These are phyloP conservation scores for Cinchona pubescens DNA, from an alignment of 257 asterid species.

Conservation along the genomic window DNA sequence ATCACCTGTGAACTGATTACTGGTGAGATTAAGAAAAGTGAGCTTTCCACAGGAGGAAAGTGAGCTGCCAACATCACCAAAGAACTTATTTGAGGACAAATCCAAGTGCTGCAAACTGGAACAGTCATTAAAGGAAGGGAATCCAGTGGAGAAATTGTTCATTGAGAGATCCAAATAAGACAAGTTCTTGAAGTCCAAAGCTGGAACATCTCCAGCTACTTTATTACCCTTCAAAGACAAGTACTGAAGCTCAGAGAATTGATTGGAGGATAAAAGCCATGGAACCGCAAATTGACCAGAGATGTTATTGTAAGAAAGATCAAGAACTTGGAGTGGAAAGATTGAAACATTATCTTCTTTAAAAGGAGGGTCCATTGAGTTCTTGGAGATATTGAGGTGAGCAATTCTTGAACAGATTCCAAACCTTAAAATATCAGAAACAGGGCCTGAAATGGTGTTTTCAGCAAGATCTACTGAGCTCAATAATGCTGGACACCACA, in stretches of 20 bases:
- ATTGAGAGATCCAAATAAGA: constrained; percentile 62
- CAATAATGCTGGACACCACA: constrained; percentile 40
- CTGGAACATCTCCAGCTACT: constrained; percentile 43
- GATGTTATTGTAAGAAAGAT: constrained; percentile 76
- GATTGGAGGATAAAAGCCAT: constrained; percentile 59
- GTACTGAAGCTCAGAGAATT: constrained; percentile 43
- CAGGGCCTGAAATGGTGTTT: constrained; percentile 65
- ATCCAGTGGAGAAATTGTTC: constrained; percentile 58
- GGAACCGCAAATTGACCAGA: constrained; percentile 49
- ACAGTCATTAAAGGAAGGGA: constrained; percentile 58
- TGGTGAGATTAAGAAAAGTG: constrained; percentile 67
- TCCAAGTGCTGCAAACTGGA: constrained; percentile 61
- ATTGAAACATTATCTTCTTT: constrained; percentile 21
- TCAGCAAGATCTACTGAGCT: constrained; percentile 68
- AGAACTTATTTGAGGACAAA: constrained; percentile 64
- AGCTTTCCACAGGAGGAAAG: constrained; percentile 56
- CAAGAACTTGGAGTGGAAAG: constrained; percentile 44
- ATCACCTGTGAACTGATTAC: constrained; percentile 54
- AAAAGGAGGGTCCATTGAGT: constrained; percentile 50
- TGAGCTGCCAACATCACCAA: constrained; percentile 53
- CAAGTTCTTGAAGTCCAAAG: constrained; percentile 45
- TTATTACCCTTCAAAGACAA: constrained; percentile 65
- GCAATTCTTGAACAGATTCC: constrained; percentile 54
- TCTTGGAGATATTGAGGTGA: constrained; percentile 62
- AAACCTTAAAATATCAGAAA: constrained; percentile 48